Evolutionary conservation across 805 yeast species (phyloP).

Genomic region (Lachancea lanzarotensis): DNA sequence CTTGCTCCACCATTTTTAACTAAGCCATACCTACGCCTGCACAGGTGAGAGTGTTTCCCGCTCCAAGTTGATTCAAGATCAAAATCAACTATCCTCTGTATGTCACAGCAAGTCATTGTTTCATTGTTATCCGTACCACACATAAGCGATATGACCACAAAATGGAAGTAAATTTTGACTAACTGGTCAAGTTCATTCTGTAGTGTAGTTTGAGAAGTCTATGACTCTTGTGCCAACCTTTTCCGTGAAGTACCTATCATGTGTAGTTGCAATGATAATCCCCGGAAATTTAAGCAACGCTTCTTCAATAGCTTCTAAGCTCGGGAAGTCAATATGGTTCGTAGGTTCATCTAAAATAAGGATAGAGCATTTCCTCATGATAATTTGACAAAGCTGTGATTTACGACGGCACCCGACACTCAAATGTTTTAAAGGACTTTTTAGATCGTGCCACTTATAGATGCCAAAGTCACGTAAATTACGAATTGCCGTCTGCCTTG

Average conservation of each 20-base stretch:
- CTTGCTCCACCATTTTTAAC: too few relatives aligned
- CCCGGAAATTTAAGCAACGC: slow-evolving; percentile 15
- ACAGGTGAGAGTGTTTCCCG: too few relatives aligned
- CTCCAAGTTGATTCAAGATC: too few relatives aligned
- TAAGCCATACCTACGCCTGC: too few relatives aligned
- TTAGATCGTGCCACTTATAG: slow-evolving; percentile 15
- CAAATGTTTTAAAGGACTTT: slow-evolving; percentile 12
- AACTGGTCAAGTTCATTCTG: neutral
- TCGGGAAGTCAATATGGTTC: slow-evolving; percentile 17
- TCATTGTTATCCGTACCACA: too few relatives aligned
- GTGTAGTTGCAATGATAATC: slow-evolving; percentile 15
- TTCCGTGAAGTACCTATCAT: slow-evolving; percentile 16
- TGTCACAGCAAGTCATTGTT: too few relatives aligned
- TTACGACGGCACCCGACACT: slow-evolving; percentile 18
- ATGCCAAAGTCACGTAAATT: slow-evolving; percentile 14
- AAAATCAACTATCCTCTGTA: too few relatives aligned
- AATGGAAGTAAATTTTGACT: too few relatives aligned
- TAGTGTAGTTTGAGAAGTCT: slow-evolving; percentile 7
- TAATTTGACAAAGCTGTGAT: slow-evolving; percentile 15
- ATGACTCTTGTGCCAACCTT: slow-evolving; percentile 13
- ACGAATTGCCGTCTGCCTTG: slow-evolving; percentile 14
- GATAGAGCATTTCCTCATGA: slow-evolving; percentile 15
- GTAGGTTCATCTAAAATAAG: slow-evolving; percentile 16
- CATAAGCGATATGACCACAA: too few relatives aligned
- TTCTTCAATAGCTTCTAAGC: slow-evolving; percentile 14